Evolutionary conservation across 2,329 filamentous ascomycete species (phyloP), one percentile per base, ranked within the genome.

Genomic region (Claviceps digitariae): DNA sequence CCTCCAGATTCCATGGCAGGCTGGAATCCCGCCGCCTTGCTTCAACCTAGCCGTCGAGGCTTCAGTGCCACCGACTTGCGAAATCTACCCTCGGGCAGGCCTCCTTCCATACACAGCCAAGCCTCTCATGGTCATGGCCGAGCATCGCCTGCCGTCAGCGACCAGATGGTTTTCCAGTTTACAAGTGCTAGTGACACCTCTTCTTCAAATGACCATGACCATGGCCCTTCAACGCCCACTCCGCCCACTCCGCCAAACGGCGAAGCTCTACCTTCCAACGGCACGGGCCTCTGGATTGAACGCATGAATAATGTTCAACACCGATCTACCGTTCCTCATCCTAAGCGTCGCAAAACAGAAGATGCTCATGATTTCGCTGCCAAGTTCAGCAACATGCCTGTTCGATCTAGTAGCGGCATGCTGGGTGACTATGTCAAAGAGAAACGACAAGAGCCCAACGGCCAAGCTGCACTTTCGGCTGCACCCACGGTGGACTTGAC

Each of bases 221-320:
- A 64, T 54, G 61, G 60, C 50, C 61, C 65, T 13, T 67, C 66
- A 50, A 73, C 64, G 20, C 65, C 65, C 4, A 60, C 64, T 23
- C 64, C 64, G 20, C 65, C 65, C 4, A 60, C 64, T 23, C 64
- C 65, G 4, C 59, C 53, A 25, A 58, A 59, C 17, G 61, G 61
- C 48, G 60, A 63, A 40, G 55, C 57, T 20, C 56, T 58, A 20
- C 47, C 58, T 6, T 54, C 58, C 21, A 64, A 60, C 50, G 78
- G 79, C 27, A 75, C 81, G 59, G 74, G 76, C 10, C 69, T 70
- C 53, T 80, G 90, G 70, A 80, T 95, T 47, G 87, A 94, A 66
- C 78, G 81, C 34, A 74, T 90, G 64, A 87, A 90, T 64, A 83
- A 84, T 58, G 79, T 94, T 15, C 78, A 87, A 58, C 77, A 84